A percentile compares a stretch with the other conserved stretches of the same genome.
These are phyloP conservation scores for Termitomyces sp. DNA, from an alignment of 1,284 basidiomycete genomes.

Conservation along the genomic window DNA sequence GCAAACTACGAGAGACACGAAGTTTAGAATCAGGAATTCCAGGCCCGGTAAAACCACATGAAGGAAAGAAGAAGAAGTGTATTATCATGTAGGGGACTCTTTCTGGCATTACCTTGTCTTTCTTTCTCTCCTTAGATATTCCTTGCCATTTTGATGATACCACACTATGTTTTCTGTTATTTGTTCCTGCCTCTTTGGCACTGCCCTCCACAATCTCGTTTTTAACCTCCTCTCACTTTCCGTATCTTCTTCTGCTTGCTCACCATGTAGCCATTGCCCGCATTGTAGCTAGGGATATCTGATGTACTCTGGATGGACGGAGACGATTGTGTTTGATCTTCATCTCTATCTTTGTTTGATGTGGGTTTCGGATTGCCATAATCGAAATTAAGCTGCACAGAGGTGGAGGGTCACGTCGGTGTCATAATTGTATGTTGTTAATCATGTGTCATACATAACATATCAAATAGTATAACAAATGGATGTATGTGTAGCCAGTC, in stretches of 20 bases:
- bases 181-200: constrained; percentile 24
- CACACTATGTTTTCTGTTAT: constrained; percentile 46
- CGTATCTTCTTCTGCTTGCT: constrained; percentile 15
- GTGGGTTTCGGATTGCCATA: constrained; percentile 5
- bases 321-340: constrained; percentile 20
- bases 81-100: constrained; percentile 72
- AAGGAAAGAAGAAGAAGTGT: constrained; percentile 55
- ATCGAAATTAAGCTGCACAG: constrained; percentile 8
- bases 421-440: too few species aligned
- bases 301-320: constrained; percentile 28
- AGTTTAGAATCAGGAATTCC: constrained; percentile 38
- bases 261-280: constrained; percentile 20
- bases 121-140: constrained; percentile 58
- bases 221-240: constrained; percentile 17
- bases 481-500: background rate
- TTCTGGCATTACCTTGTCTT: constrained; percentile 43
- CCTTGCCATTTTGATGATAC: constrained; percentile 67
- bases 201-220: constrained; percentile 19
- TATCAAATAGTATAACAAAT: background rate
- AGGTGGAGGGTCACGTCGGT: constrained; percentile 2
- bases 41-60: constrained; percentile 33
- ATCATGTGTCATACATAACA: background rate
- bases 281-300: constrained; percentile 29
- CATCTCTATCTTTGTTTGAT: constrained; percentile 18
- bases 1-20: constrained; percentile 75